Percentiles rank a stretch among this genome's conserved stretches.
Conservation (phyloP, 208 protist genomes). For the Leishmania guyanensis region DNA sequence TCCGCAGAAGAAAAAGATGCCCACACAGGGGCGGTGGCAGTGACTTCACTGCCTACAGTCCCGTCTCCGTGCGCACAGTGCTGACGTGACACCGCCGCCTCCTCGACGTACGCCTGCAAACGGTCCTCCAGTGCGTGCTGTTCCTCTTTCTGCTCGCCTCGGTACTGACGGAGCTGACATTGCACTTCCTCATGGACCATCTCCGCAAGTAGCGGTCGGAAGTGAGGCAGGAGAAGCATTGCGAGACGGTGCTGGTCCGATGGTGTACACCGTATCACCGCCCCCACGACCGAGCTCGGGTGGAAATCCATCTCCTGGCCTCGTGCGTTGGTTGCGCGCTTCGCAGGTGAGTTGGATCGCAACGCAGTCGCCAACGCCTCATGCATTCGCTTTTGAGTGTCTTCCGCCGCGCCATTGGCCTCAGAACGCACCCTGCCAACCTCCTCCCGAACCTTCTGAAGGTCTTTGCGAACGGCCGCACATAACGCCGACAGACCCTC, state of each 20-base stretch:
- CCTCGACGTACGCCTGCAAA: conserved; percentile 15
- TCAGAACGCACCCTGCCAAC: conserved; percentile 5
- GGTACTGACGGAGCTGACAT: neutral
- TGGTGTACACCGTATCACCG: conserved; percentile 22
- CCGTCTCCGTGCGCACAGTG: neutral
- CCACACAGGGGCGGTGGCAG: neutral
- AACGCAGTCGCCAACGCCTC: neutral
- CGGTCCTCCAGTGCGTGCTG: conserved; percentile 21
- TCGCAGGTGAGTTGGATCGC: neutral
- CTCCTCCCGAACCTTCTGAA: conserved; percentile 41
- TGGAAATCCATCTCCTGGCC: neutral
- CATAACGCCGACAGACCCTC: conserved; percentile 70
- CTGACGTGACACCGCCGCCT: neutral
- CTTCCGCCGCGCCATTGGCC: neutral
- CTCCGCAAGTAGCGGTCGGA: conserved; percentile 20
- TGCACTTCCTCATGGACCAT: conserved; percentile 16
- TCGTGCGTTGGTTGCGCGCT: neutral
- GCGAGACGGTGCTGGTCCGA: conserved; percentile 29
- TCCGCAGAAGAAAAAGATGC: conserved; percentile 40
- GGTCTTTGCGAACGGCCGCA: conserved; percentile 61
- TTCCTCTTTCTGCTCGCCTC: conserved; percentile 8
- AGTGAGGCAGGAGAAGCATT: conserved; percentile 28
- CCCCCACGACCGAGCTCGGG: conserved; percentile 16
- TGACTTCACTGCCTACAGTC: neutral
- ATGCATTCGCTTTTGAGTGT: neutral